Conservation (phyloP, 75 land plant genomes). For the Chamaecyparis obtusa region DNA sequence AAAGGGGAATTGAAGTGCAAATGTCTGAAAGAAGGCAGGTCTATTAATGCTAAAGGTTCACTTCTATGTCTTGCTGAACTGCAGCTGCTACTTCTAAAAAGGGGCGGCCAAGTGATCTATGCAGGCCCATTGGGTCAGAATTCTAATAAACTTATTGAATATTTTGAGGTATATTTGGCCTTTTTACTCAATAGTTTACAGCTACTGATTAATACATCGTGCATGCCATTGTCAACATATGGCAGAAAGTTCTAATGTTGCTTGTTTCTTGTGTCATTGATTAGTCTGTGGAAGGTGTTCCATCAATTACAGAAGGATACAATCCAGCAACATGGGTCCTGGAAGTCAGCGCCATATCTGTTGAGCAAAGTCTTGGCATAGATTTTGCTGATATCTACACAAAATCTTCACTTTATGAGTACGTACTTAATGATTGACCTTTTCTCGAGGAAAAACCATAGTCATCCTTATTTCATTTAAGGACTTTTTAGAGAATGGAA, state of each 20-base stretch:
- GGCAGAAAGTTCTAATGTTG: background rate
- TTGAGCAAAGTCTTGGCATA: slow-evolving; percentile 46
- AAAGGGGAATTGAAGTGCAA: background rate
- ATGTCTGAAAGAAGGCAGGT: background rate
- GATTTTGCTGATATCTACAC: slow-evolving; percentile 55
- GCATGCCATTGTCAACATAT: background rate
- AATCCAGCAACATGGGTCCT: slow-evolving; percentile 84
- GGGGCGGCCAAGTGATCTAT: slow-evolving; percentile 45
- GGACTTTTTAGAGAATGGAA: background rate
- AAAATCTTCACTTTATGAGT: slow-evolving; percentile 56
- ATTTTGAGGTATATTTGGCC: slow-evolving; percentile 28
- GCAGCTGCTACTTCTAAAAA: slow-evolving; percentile 39
- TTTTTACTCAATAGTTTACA: background rate
- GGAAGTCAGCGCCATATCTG: slow-evolving; percentile 47
- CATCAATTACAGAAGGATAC: slow-evolving; percentile 51
- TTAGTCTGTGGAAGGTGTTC: slow-evolving; percentile 50
- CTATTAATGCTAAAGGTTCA: background rate
- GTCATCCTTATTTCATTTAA: background rate
- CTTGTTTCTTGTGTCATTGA: slow-evolving; percentile 4
- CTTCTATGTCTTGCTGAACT: slow-evolving; percentile 8
- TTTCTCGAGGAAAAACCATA: background rate
- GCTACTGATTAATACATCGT: background rate
- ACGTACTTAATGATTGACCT: background rate
- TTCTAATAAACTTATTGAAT: slow-evolving; percentile 33
- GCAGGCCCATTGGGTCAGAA: slow-evolving; percentile 37